Conservation (phyloP, 192 early-diverging fungal genomes). For the Coemansia sp. region DNA sequence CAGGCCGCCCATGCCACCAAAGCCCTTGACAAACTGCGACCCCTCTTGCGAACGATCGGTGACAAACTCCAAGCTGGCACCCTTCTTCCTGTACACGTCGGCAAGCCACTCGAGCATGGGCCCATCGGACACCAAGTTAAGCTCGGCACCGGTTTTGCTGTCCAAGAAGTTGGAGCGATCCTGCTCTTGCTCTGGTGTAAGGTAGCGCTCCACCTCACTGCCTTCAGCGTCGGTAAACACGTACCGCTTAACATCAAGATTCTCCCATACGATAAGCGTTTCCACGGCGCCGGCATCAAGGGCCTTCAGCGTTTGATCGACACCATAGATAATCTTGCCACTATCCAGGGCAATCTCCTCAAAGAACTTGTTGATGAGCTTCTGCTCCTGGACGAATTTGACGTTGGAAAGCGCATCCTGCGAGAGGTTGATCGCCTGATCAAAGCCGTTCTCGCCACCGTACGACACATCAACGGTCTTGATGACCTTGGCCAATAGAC, state of each 20-base stretch:
- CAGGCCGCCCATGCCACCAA: slow-evolving; percentile 96
- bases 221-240: slow-evolving; percentile 76
- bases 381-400: slow-evolving; percentile 99
- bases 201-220: slow-evolving; percentile 68
- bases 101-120: slow-evolving; percentile 97
- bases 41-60: slow-evolving; percentile 96
- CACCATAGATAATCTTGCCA: slow-evolving; percentile 95
- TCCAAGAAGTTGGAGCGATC: slow-evolving; percentile 73
- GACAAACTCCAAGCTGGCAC: slow-evolving; percentile 90
- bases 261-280: slow-evolving; percentile 97
- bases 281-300: slow-evolving; percentile 99
- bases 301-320: slow-evolving; percentile 95
- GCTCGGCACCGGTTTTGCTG: slow-evolving; percentile 67
- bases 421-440: slow-evolving; percentile 94
- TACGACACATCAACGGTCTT: slow-evolving; percentile 98
- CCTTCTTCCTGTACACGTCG: slow-evolving; percentile 97
- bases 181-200: slow-evolving; percentile 86
- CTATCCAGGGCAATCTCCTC: slow-evolving; percentile 96
- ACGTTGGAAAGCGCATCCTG: slow-evolving; percentile 92
- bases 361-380: slow-evolving; percentile 94
- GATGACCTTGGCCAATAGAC: slow-evolving; percentile 85
- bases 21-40: slow-evolving; percentile 97
- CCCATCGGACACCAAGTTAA: slow-evolving; percentile 81
- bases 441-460: slow-evolving; percentile 99
- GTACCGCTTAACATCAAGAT: slow-evolving; percentile 80